phyloP scores from a whole-genome alignment of 148 eudicot genomes.

The Chenopodium quinoa region DNA sequence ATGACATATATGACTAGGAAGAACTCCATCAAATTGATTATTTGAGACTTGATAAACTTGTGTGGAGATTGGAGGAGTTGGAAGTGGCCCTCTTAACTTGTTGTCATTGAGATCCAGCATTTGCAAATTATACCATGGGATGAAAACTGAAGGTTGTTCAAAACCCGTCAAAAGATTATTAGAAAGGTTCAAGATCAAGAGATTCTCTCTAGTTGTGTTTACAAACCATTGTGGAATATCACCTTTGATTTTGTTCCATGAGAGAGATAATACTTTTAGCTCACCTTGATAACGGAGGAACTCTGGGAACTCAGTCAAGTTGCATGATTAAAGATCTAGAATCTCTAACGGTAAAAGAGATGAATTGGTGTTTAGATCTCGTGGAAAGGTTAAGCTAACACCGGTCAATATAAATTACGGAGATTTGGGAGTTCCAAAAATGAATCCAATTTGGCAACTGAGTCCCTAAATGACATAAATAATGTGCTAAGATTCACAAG shows the following conservation, averaged over 20 bases:
- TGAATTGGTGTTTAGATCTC: neutral
- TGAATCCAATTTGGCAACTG: neutral
- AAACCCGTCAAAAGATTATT: conserved; percentile 21
- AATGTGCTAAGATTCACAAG: neutral
- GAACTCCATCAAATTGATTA: conserved; percentile 22
- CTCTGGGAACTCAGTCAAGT: conserved; percentile 15
- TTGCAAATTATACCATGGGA: conserved; percentile 14
- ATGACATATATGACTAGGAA: conserved; percentile 20
- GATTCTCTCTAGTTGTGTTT: conserved; percentile 20
- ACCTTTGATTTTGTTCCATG: conserved; percentile 2
- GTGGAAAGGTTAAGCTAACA: conserved; percentile 10
- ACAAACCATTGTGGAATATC: conserved; percentile 29
- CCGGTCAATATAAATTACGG: neutral
- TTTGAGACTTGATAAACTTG: neutral
- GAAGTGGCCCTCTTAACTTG: conserved; percentile 18
- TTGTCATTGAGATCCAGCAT: neutral
- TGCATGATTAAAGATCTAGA: conserved; percentile 5
- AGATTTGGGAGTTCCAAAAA: conserved; percentile 11
- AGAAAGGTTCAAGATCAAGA: neutral
- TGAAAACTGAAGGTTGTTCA: neutral
- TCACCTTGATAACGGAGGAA: neutral
- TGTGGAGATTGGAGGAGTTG: conserved; percentile 26
- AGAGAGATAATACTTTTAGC: neutral
- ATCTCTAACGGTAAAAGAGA: neutral
- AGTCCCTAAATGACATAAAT: neutral